Base-by-base conservation (phyloP, 176 grass and related monocot genomes). In the Phragmites australis region DNA sequence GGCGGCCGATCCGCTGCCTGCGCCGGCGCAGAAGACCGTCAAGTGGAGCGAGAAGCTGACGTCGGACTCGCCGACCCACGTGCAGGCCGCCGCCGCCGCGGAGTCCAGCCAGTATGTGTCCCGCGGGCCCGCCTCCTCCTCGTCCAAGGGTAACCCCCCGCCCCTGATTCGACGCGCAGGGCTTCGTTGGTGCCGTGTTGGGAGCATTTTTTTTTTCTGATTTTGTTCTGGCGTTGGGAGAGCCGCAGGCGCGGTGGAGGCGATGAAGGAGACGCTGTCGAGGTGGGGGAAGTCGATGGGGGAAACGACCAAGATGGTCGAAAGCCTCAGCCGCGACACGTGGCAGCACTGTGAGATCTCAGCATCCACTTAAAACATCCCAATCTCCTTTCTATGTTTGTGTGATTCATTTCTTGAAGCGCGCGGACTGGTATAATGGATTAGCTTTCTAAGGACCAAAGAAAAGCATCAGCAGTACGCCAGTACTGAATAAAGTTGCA, bases 341-440 rank as follows among this genome's bases (percentile, higher is more conserved):
- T 97, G 93, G 93, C 93, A 97, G 59, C 93, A 97, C 79, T 92
- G 93, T 95, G 72, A 87, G 89, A 89, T 91, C 72, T 77, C 60
- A 32, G n/a, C 34, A 18, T 39, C 68, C 47, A 19, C 15, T 21
- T n/a, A n/a, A n/a, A n/a, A n/a, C n/a, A n/a, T n/a, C n/a, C n/a
- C n/a, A n/a, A n/a, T n/a, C n/a, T n/a, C n/a, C 22, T 64, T 65
- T 6, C 5, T 75, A 82, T 19, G n/a, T 45, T 79, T 43, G 27
- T 8, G 9, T 43, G 83, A 74, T 86, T 80, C 83, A 56, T 86
- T 83, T 29, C 74, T 86, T 88, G 44, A 65, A 50, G 14, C 14
- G 16, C 71, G 62, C 57, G 63, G 64, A 76, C 31, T 70, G 53
- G 46, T 70, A 27, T 19, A 18, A 41, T 75, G 14, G 25, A 6